phyloP scores from a whole-genome alignment of 1,139 yeast species.

The Entelexis paramagnoliae region DNA sequence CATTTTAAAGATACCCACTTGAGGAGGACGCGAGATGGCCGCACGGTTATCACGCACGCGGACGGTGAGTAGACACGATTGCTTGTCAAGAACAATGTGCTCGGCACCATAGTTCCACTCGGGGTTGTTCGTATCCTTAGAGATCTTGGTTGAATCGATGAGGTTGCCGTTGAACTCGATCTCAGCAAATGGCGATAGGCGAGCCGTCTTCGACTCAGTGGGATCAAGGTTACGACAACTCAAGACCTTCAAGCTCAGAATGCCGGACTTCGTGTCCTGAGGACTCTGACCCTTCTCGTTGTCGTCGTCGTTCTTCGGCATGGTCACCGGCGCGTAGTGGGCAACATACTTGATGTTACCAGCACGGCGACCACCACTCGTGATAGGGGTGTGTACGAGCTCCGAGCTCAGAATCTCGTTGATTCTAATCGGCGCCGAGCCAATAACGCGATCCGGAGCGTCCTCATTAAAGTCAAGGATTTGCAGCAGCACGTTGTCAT shows the following conservation, averaged over 20 bases:
- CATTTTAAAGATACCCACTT: conserved; percentile 38
- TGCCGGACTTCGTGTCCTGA: conserved; percentile 90
- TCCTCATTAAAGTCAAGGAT: conserved; percentile 65
- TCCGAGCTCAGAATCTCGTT: conserved; percentile 48
- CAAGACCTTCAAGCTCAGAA: conserved; percentile 59
- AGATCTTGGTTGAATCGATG: conserved; percentile 46
- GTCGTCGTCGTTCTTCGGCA: conserved; percentile 73
- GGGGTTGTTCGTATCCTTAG: conserved; percentile 58
- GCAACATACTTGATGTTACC: conserved; percentile 65
- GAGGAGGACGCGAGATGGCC: conserved; percentile 36
- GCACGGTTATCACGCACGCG: conserved; percentile 57
- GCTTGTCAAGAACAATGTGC: conserved; percentile 62
- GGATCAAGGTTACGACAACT: conserved; percentile 64
- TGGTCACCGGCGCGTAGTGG: conserved; percentile 69
- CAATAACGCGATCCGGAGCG: conserved; percentile 72
- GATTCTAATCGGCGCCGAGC: conserved; percentile 65
- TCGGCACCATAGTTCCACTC: conserved; percentile 58
- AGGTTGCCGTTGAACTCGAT: conserved; percentile 52
- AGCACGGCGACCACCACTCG: conserved; percentile 61
- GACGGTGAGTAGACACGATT: conserved; percentile 56
- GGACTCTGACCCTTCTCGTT: conserved; percentile 48
- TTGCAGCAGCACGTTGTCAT: conserved; percentile 68
- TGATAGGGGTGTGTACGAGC: conserved; percentile 37
- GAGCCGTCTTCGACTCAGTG: conserved; percentile 55
- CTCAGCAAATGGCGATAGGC: conserved; percentile 61